Evolutionary conservation across 768 basidiomycete genomes (phyloP).

Genomic region (Trametes elegans): DNA sequence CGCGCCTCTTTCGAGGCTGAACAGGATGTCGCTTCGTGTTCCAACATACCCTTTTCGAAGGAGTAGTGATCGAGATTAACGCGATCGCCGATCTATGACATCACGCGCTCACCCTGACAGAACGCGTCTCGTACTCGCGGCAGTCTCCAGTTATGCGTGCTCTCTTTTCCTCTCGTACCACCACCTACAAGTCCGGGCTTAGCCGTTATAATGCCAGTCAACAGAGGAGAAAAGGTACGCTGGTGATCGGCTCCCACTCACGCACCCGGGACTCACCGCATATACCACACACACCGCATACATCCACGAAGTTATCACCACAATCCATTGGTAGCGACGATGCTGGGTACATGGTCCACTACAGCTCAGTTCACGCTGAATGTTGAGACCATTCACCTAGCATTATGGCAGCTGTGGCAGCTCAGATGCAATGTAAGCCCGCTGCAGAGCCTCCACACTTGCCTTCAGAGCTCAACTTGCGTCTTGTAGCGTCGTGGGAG

Average conservation of each 20-base stretch:
- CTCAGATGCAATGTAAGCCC: slow-evolving; percentile 30
- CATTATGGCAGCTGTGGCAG: slow-evolving; percentile 24
- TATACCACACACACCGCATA: neutral
- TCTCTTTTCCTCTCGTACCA: neutral
- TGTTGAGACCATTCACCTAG: slow-evolving; percentile 3
- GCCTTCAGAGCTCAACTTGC: neutral
- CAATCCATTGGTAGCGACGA: slow-evolving; percentile 25
- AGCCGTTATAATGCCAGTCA: neutral
- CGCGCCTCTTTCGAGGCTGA: too few relatives aligned
- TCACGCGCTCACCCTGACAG: neutral
- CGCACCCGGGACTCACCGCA: neutral
- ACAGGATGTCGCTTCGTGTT: neutral
- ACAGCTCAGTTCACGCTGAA: neutral
- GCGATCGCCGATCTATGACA: neutral
- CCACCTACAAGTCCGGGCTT: neutral
- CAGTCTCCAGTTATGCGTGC: neutral
- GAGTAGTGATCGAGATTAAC: neutral
- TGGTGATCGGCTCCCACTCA: neutral
- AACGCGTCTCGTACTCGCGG: neutral
- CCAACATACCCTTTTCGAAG: neutral
- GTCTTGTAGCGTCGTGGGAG: slow-evolving; percentile 24
- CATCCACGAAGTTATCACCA: neutral
- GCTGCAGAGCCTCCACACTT: slow-evolving; percentile 14
- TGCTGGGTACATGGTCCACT: slow-evolving; percentile 13
- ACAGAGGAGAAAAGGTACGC: neutral